These are phyloP conservation scores for Pyracantha coccinea DNA, from an alignment of 331 rosid genomes.

Conservation along the genomic window DNA sequence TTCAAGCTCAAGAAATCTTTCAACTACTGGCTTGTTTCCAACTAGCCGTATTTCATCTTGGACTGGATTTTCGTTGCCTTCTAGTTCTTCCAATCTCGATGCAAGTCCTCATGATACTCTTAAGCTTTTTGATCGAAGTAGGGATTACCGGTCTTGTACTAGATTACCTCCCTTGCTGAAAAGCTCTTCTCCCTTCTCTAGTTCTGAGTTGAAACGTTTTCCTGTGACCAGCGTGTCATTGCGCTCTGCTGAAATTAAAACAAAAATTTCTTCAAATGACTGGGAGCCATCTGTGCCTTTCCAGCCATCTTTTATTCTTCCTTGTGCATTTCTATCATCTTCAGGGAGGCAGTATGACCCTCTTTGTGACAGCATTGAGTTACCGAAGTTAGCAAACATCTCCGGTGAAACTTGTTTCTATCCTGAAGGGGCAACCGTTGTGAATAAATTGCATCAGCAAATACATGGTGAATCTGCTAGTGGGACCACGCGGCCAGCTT, in stretches of 20 bases:
- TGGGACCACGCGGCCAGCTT: slow-evolving; percentile 40
- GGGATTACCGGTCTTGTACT: slow-evolving; percentile 26
- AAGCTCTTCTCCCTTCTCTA: slow-evolving; percentile 33
- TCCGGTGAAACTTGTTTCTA: slow-evolving; percentile 47
- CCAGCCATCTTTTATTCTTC: slow-evolving; percentile 71
- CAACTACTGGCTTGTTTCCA: slow-evolving; percentile 19
- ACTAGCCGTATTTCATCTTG: slow-evolving; percentile 28
- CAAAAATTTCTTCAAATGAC: slow-evolving; percentile 38
- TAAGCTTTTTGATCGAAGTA: slow-evolving; percentile 27
- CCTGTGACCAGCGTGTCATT: slow-evolving; percentile 28
- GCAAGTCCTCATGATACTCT: slow-evolving; percentile 22
- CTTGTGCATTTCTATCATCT: slow-evolving; percentile 36
- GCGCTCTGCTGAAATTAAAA: slow-evolving; percentile 32
- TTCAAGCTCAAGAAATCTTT: slow-evolving; percentile 18
- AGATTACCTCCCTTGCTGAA: slow-evolving; percentile 26
- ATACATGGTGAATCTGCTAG: slow-evolving; percentile 32
- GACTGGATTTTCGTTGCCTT: slow-evolving; percentile 29
- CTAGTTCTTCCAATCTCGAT: slow-evolving; percentile 26
- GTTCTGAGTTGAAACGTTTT: slow-evolving; percentile 34
- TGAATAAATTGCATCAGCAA: slow-evolving; percentile 26
- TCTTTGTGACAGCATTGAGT: slow-evolving; percentile 61
- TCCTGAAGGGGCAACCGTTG: slow-evolving; percentile 38
- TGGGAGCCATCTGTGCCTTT: slow-evolving; percentile 97
- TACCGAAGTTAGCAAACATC: slow-evolving; percentile 57
- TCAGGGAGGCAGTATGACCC: slow-evolving; percentile 62